Percentiles rank a stretch among this genome's conserved stretches.
These are phyloP conservation scores for Mycosarcoma maydis DNA, from an alignment of 1,284 basidiomycete species.

Conservation along the genomic window DNA sequence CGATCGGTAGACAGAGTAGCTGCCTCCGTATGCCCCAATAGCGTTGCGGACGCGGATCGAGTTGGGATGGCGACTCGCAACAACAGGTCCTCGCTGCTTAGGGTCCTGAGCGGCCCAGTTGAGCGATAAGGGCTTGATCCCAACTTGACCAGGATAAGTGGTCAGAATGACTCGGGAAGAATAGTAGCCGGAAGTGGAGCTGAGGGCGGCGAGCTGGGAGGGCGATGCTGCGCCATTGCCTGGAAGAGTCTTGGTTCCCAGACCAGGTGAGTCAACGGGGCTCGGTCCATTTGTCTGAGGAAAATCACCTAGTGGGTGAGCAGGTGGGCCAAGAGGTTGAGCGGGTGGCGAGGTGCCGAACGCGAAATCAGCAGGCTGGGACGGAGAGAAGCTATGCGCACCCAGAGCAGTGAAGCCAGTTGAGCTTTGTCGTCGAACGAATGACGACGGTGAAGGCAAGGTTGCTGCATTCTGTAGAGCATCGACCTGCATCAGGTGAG, in stretches of 20 bases:
- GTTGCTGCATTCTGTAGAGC: conserved; percentile 48
- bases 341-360: conserved; percentile 51
- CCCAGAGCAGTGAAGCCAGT: conserved; percentile 49
- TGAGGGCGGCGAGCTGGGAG: conserved; percentile 17
- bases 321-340: conserved; percentile 53
- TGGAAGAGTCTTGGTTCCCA: conserved; percentile 23
- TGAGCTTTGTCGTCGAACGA: conserved; percentile 41
- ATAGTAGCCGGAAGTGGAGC: conserved; percentile 45
- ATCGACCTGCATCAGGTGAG: conserved; percentile 25
- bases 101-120: conserved; percentile 82
- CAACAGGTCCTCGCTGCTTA: conserved; percentile 80
- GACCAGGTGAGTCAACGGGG: conserved; percentile 56
- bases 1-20: conserved; percentile 93
- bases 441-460: conserved; percentile 42
- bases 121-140: conserved; percentile 80
- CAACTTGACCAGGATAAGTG: conserved; percentile 59
- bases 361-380: conserved; percentile 26
- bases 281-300: conserved; percentile 44
- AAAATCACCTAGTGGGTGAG: conserved; percentile 25
- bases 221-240: conserved; percentile 27
- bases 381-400: conserved; percentile 39
- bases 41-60: conserved; percentile 91
- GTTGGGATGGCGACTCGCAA: conserved; percentile 84
- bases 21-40: conserved; percentile 90
- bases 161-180: conserved; percentile 56